Base-by-base conservation (phyloP, 2,329 filamentous ascomycete species). In the Malbranchea zuffiana region DNA sequence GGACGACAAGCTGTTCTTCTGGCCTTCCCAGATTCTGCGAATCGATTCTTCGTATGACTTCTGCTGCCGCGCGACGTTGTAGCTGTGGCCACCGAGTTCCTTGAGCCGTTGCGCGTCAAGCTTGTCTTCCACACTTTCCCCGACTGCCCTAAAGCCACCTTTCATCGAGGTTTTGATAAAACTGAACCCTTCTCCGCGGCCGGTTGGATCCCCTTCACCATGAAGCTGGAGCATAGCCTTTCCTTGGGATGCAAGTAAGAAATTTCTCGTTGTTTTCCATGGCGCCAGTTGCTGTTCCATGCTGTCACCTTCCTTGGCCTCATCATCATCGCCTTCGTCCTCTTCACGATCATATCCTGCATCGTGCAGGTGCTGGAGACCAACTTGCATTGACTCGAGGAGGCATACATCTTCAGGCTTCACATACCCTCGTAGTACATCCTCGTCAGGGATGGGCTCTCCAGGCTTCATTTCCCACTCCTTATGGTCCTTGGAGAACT, bases 141-240 rank as follows among this genome's bases (percentile, higher is more conserved):
- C 86, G 17, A 92, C 74, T 13, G 86, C 81, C 53, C 87, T 84
- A 59, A 95, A 98, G 0, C 90, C 90, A 44, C 90, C 90, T 61
- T 98, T 98, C 90, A 98, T 98, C 1, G 85, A 93, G 0, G 87
- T 95, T 54, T 90, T 86, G 58, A 98, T 87, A 59, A 98, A 95
- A 56, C 84, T 95, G 66, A 96, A 94, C 2, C 84, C 90, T 42
- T 95, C 78, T 2, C 90, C 90, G 50, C 87, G 82, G 16, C 86
- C 86, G 0, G 88, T 94, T 3, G 90, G 90, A 54, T 98, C 90
- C 39, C 90, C 90, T 47, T 92, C 84, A 13, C 90, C 90, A 50
- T 95, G 87, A 8, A 98, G 72, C 49, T 87, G 82, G 30, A 98
- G 72, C 90, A 98, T 98, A 3, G 90, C 90, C 57, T 98, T 98